These are phyloP conservation scores for Diaporthe batatas DNA, from an alignment of 2,329 filamentous ascomycete genomes.

Conservation along the genomic window DNA sequence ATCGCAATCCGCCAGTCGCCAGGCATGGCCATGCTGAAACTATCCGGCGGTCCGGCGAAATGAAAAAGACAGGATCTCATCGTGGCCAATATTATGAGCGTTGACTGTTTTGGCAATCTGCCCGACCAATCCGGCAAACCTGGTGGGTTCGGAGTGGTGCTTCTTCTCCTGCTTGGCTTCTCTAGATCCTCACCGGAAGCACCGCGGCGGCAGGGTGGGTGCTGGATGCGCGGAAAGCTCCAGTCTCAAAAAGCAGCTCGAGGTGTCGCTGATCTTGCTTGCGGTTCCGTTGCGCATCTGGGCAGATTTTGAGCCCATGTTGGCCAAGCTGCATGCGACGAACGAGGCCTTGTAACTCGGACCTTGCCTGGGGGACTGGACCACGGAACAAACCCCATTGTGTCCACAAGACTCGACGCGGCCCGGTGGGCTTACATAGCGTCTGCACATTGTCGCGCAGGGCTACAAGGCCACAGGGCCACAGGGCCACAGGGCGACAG, in stretches of 20 bases:
- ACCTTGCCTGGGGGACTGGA: conserved; percentile 7
- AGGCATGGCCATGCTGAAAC: conserved; percentile 37
- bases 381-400: conserved; percentile 35
- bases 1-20: conserved; percentile 31
- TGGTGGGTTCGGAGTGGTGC: conserved; percentile 15
- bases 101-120: conserved; percentile 28
- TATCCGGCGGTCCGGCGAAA: conserved; percentile 25
- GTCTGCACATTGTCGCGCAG: not conserved
- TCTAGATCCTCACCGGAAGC: not conserved
- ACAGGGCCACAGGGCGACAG: conserved; percentile 20
- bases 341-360: conserved; percentile 18
- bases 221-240: conserved; percentile 3
- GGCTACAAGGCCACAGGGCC: not conserved
- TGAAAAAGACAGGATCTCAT: conserved; percentile 16
- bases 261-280: not conserved
- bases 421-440: conserved; percentile 25
- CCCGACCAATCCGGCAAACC: conserved; percentile 20
- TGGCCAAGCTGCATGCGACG: conserved; percentile 34
- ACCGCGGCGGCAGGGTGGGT: not conserved
- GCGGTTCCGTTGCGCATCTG: conserved; percentile 7
- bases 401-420: conserved; percentile 36
- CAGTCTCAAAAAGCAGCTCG: not conserved
- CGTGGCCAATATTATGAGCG: not conserved
- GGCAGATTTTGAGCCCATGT: conserved; percentile 26
- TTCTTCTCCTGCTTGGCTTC: conserved; percentile 1